Evolutionary conservation across 31 red algal species (phyloP), one percentile per base, ranked within the genome.

Genomic region (Pterothamnion heteromorphum): DNA sequence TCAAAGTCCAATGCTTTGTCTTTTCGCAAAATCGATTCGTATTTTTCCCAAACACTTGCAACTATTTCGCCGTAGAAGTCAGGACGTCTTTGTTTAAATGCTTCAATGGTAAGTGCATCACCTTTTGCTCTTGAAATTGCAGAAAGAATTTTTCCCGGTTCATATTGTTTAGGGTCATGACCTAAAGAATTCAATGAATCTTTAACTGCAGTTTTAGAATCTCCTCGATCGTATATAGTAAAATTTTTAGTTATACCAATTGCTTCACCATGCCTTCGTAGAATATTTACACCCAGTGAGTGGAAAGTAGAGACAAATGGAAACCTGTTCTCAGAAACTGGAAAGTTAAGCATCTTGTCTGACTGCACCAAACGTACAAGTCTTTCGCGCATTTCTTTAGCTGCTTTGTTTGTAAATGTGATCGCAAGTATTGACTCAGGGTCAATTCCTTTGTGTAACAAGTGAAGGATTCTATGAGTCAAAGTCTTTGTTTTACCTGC

Each of bases 351-450:
- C 22, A 92, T 74, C 20, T 28, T 21, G 26, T 86, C 86, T 21
- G 57, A 84, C 36, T 43, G 51, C 18, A 97, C 37, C 30, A 96
- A 89, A 35, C 57, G 37, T 26, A 44, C 44, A 27, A 98, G 44
- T 26, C 97, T 89, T 78, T 93, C 76, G 80, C 89, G 90, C 94
- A 98, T 95, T 90, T 98, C 97, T 14, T 89, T 81, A 28, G 97
- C 97, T 2, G 97, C 97, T 74, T 95, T 95, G 82, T 96, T 96
- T 35, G 97, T 98, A 85, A 98, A 98, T 2, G 97, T 98, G 20
- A 98, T 92, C 0, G 95, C 97, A 33, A 98, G 89, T 82, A 98
- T 91, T 90, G 44, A 88, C 38, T 91, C 88, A 43, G 91, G 39
- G 33, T 94, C 44, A 0, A 36, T 43, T 4, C 92, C 87, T 44